Evolutionary conservation across 164 flowering plant genomes (phyloP).

Genomic region (Sedum album): DNA sequence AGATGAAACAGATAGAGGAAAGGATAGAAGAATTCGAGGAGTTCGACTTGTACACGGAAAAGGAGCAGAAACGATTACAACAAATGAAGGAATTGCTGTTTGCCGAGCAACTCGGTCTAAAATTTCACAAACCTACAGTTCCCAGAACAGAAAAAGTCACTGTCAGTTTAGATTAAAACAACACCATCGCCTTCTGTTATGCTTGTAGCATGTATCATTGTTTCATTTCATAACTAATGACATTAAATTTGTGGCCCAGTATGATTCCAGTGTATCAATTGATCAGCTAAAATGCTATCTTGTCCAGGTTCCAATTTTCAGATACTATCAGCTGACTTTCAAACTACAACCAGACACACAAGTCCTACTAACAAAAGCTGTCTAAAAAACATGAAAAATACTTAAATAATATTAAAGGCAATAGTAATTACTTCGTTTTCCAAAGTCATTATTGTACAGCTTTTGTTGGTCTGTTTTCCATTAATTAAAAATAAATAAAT

Average conservation of each 20-base stretch:
- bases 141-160: constrained; percentile 17
- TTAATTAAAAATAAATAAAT: too few species aligned
- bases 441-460: too few species aligned
- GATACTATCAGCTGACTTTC: too few species aligned
- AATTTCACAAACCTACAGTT: constrained; percentile 31
- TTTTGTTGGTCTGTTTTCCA: neutral
- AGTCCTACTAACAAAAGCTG: too few species aligned
- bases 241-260: neutral
- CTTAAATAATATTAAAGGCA: too few species aligned
- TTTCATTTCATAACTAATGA: neutral
- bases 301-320: neutral
- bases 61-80: constrained; percentile 51
- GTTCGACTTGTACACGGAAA: constrained; percentile 63
- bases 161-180: neutral
- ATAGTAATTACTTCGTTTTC: too few species aligned
- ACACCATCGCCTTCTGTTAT: neutral
- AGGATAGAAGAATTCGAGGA: constrained; percentile 56
- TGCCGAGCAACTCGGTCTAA: constrained; percentile 56
- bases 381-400: too few species aligned
- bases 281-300: neutral
- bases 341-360: too few species aligned
- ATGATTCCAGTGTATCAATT: neutral
- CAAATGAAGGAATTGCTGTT: constrained; percentile 50
- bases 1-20: constrained; percentile 68
- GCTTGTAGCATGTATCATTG: neutral